Conservation (phyloP, 768 basidiomycete species). For the Kwoniella shandongensis region DNA sequence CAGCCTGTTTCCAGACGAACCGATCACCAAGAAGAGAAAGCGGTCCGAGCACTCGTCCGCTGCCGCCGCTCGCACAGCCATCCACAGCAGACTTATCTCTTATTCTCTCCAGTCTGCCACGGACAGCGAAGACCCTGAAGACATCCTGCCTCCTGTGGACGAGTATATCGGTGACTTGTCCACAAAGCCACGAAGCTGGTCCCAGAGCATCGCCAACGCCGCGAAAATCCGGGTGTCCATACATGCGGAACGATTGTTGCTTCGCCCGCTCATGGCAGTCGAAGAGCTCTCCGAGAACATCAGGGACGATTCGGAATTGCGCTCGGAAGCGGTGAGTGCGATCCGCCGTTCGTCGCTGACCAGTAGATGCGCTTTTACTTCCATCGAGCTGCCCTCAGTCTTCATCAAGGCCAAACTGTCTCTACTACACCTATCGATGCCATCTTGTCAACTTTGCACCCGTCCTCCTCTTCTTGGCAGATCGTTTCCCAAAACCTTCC, state of each 20-base stretch:
- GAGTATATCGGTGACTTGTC: no score
- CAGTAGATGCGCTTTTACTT: slow-evolving; percentile 6
- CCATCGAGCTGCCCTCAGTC: slow-evolving; percentile 6
- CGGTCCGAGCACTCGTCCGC: not conserved
- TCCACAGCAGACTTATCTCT: slow-evolving; percentile 3
- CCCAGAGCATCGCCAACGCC: no score
- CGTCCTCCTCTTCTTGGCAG: slow-evolving; percentile 3
- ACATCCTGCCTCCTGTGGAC: not conserved
- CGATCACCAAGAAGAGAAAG: slow-evolving; percentile 14
- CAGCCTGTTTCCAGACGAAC: not conserved
- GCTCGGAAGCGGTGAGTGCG: slow-evolving; percentile 6
- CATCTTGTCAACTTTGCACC: not conserved
- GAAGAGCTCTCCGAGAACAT: no score
- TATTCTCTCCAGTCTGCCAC: not conserved
- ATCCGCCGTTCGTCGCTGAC: not conserved
- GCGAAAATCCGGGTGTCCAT: no score
- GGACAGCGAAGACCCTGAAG: no score
- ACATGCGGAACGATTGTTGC: no score
- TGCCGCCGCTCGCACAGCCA: slow-evolving; percentile 4
- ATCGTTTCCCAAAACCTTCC: slow-evolving; percentile 6
- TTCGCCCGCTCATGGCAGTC: no score
- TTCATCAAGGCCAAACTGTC: not conserved
- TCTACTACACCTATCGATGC: not conserved
- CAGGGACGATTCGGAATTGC: not conserved
- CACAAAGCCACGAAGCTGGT: no score